These are phyloP conservation scores for Solanum aculeatissimum DNA, from an alignment of 305 asterid species.

Conservation along the genomic window DNA sequence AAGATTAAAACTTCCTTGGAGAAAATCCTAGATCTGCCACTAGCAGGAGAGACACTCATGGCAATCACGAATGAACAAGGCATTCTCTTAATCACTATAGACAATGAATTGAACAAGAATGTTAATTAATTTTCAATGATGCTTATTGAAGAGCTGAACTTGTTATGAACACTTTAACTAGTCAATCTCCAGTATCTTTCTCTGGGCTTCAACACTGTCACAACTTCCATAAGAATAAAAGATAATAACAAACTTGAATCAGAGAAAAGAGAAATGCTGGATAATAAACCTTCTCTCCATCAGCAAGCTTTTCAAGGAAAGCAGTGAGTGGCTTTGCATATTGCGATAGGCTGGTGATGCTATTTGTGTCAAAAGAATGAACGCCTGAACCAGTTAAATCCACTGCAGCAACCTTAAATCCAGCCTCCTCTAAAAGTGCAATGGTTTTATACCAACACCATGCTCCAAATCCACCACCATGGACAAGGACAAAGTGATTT, in stretches of 20 bases:
- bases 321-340: slow-evolving; percentile 77
- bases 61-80: background rate
- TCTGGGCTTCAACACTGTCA: background rate
- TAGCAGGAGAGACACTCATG: background rate
- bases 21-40: no score
- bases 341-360: slow-evolving; percentile 59
- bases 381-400: slow-evolving; percentile 92
- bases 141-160: background rate
- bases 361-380: slow-evolving; percentile 75
- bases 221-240: background rate
- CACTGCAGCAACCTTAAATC: slow-evolving; percentile 85
- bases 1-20: no score
- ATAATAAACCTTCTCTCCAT: slow-evolving; percentile 54
- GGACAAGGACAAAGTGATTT: slow-evolving; percentile 85
- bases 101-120: background rate
- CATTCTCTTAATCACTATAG: background rate
- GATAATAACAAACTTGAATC: background rate
- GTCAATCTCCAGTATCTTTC: background rate
- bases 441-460: slow-evolving; percentile 99
- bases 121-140: background rate
- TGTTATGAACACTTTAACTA: background rate
- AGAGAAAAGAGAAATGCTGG: background rate
- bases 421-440: slow-evolving; percentile 71
- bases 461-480: slow-evolving; percentile 99
- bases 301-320: slow-evolving; percentile 51